Conservation (phyloP, 371 early-diverging fungal species). For the Mucor sp. region DNA sequence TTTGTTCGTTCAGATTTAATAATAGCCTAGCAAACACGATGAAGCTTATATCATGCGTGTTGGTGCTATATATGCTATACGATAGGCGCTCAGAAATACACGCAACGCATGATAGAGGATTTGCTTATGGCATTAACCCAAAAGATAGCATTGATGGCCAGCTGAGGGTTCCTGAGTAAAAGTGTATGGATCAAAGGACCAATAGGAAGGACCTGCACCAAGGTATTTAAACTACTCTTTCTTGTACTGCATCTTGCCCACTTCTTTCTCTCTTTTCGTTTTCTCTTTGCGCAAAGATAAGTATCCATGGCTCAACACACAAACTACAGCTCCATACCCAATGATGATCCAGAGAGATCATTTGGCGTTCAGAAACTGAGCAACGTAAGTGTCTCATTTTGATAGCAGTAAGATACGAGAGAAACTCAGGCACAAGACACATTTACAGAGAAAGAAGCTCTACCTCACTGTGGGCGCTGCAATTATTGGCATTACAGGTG, state of each 20-base stretch:
- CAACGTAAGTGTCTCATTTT: slow-evolving; percentile 2
- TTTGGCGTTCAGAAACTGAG: neutral
- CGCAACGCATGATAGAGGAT: no score
- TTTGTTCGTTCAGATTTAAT: no score
- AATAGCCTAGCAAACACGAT: no score
- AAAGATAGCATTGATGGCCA: neutral
- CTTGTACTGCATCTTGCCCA: neutral
- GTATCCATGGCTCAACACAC: slow-evolving; percentile 5
- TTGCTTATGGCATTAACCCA: neutral
- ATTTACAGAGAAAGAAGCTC: slow-evolving; percentile 15
- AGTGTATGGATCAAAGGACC: neutral
- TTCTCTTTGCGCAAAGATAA: neutral
- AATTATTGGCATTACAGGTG: slow-evolving; percentile 13
- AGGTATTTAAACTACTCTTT: neutral
- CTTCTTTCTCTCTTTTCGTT: slow-evolving; percentile 2
- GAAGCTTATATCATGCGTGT: no score
- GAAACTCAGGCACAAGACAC: neutral
- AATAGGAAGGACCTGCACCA: neutral
- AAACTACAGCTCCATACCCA: slow-evolving; percentile 21
- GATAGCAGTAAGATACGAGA: neutral
- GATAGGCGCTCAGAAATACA: no score
- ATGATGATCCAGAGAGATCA: slow-evolving; percentile 15
- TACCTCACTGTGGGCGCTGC: slow-evolving; percentile 19
- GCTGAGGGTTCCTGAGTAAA: slow-evolving; percentile 4
- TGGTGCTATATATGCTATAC: no score